Percentiles rank a stretch among this genome's conserved stretches.
phyloP scores from a whole-genome alignment of 2,329 filamentous ascomycete genomes.

The Zymoseptoria pseudotritici region DNA sequence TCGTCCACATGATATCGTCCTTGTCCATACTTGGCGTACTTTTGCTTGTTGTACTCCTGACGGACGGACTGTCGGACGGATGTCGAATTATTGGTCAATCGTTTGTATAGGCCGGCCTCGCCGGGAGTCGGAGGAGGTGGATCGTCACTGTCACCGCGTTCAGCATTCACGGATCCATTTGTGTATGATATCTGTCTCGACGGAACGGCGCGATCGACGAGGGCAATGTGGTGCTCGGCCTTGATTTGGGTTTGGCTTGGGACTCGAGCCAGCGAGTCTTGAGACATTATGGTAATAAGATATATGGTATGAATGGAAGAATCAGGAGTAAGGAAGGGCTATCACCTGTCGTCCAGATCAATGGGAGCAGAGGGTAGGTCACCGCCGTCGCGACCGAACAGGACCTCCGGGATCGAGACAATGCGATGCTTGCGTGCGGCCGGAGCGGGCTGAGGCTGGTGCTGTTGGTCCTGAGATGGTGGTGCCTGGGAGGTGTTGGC shows the following conservation, averaged over 20 bases:
- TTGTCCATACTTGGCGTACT: constrained; percentile 30
- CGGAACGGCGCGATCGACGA: constrained; percentile 50
- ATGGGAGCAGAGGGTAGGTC: constrained; percentile 14
- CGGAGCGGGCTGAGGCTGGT: neutral
- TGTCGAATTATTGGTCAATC: constrained; percentile 23
- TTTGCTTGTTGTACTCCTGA: constrained; percentile 28
- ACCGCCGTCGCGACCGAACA: constrained; percentile 12
- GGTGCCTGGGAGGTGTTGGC: neutral
- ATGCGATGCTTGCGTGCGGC: constrained; percentile 7
- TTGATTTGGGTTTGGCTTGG: constrained; percentile 19
- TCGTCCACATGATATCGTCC: constrained; percentile 23
- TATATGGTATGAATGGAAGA: constrained; percentile 3
- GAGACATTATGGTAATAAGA: constrained; percentile 19
- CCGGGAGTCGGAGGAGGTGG: constrained; percentile 8
- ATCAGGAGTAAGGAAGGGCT: constrained; percentile 4
- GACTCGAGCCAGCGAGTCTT: constrained; percentile 18
- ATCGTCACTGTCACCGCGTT: constrained; percentile 25
- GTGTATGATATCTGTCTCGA: constrained; percentile 9
- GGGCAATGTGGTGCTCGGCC: constrained; percentile 55
- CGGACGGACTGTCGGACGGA: constrained; percentile 21
- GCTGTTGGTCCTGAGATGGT: neutral
- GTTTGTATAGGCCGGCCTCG: constrained; percentile 16
- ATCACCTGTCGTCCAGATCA: constrained; percentile 20
- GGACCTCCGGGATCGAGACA: constrained; percentile 6
- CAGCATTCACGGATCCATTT: constrained; percentile 15